A percentile compares a stretch with the other conserved stretches of the same genome.
Evolutionary conservation across 2,329 filamentous ascomycete genomes (phyloP).

Genomic region (Simplicillium aogashimaense): DNA sequence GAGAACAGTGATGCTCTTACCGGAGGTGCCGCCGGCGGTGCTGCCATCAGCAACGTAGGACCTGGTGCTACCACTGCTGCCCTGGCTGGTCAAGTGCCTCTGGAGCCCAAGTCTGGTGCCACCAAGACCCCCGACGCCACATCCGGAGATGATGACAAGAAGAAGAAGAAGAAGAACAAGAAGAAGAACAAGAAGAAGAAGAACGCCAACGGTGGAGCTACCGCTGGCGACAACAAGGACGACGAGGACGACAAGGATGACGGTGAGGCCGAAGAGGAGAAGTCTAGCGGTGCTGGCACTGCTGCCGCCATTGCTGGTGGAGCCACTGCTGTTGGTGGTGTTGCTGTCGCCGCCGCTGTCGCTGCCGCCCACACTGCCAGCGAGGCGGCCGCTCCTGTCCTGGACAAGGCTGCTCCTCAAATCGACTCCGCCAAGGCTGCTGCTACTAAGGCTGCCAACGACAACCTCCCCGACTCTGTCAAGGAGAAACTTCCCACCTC

Average conservation of each 20-base stretch:
- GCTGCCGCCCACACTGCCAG: conserved; percentile 23
- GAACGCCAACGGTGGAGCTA: conserved; percentile 42
- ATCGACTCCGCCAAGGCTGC: conserved; percentile 23
- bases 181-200: conserved; percentile 62
- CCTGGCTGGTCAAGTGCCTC: conserved; percentile 58
- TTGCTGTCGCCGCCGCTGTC: conserved; percentile 22
- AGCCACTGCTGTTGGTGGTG: conserved; percentile 23
- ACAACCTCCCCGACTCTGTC: conserved; percentile 42
- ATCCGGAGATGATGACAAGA: conserved; percentile 34
- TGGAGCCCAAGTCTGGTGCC: conserved; percentile 36
- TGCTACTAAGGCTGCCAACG: conserved; percentile 29
- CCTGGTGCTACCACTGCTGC: conserved; percentile 56
- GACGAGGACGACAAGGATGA: conserved; percentile 36
- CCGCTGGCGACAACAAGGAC: conserved; percentile 47
- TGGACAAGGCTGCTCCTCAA: conserved; percentile 25
- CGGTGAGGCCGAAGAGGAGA: conserved; percentile 40
- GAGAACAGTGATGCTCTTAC: conserved; percentile 63
- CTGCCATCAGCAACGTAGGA: conserved; percentile 47
- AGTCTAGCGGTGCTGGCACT: conserved; percentile 40
- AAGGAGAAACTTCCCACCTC: conserved; percentile 40
- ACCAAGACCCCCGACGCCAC: conserved; percentile 8
- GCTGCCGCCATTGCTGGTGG: conserved; percentile 29
- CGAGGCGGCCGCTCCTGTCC: no score
- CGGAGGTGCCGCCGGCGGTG: conserved; percentile 31
- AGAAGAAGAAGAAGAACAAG: conserved; percentile 59